These are phyloP conservation scores for Talaromyces funiculosus DNA, from an alignment of 2,329 filamentous ascomycete genomes.

Conservation along the genomic window DNA sequence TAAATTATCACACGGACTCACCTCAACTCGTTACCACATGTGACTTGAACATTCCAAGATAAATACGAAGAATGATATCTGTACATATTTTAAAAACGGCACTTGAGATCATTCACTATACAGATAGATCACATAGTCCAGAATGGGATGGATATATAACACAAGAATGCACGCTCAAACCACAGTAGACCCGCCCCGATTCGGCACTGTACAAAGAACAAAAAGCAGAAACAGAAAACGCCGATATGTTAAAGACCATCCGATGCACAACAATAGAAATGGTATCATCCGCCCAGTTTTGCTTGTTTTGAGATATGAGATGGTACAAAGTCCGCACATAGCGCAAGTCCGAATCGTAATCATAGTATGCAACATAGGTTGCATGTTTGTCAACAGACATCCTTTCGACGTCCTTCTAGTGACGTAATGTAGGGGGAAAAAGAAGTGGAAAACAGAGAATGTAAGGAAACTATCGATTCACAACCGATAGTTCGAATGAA, in stretches of 20 bases:
- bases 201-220: constrained; percentile 6
- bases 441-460: not conserved
- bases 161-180: constrained; percentile 10
- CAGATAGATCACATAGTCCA: not conserved
- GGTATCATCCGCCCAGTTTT: constrained; percentile 8
- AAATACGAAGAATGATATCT: no score
- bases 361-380: not conserved
- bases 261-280: constrained; percentile 7
- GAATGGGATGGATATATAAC: not conserved
- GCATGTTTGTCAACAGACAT: not conserved
- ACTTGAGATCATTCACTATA: not conserved
- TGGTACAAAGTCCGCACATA: constrained; percentile 8
- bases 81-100: no score
- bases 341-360: not conserved
- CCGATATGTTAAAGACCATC: constrained; percentile 6
- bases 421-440: not conserved
- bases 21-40: no score
- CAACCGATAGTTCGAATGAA: not conserved
- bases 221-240: not conserved
- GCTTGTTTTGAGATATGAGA: not conserved
- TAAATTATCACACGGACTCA: not conserved
- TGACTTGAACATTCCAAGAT: no score
- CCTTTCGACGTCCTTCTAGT: not conserved
- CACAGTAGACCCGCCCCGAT: constrained; percentile 2
- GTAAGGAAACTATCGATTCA: not conserved